Evolutionary conservation across 2,329 filamentous ascomycete genomes (phyloP).

Genomic region (Periconia sp.): DNA sequence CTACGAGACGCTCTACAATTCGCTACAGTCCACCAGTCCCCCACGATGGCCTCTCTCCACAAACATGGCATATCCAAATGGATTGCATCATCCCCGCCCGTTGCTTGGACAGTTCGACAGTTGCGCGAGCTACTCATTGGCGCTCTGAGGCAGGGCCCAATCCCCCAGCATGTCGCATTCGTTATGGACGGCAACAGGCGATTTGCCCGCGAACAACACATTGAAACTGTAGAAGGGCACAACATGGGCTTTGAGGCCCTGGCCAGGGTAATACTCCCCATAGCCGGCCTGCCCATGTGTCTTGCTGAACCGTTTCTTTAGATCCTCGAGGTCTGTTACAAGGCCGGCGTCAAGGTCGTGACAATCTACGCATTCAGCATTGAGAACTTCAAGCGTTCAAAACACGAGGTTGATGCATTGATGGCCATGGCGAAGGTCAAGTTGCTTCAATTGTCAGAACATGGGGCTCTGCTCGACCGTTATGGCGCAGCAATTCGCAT

Average conservation of each 20-base stretch:
- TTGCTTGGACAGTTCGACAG: conserved; percentile 82
- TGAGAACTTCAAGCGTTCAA: conserved; percentile 96
- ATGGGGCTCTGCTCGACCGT: conserved; percentile 87
- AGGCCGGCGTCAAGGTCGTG: conserved; percentile 92
- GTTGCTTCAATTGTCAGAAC: conserved; percentile 84
- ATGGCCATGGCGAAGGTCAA: conserved; percentile 99
- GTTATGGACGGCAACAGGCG: conserved; percentile 98
- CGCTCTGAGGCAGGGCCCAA: conserved; percentile 83
- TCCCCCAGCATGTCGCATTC: conserved; percentile 96
- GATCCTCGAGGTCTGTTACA: conserved; percentile 98
- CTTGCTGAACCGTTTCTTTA: conserved; percentile 40
- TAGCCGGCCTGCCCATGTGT: not conserved
- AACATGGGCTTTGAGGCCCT: conserved; percentile 94
- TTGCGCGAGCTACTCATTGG: conserved; percentile 85
- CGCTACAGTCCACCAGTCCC: conserved; percentile 18
- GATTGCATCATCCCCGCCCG: conserved; percentile 83
- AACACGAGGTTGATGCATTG: conserved; percentile 92
- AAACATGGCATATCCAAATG: conserved; percentile 68
- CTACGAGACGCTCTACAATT: conserved; percentile 9
- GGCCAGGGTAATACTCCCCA: conserved; percentile 64
- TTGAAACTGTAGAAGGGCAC: conserved; percentile 96
- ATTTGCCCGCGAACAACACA: conserved; percentile 85
- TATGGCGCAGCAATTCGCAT: conserved; percentile 89
- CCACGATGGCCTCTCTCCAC: conserved; percentile 54
- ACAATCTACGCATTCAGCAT: conserved; percentile 99